Conservation (phyloP, 1,139 yeast genomes). For the Neolecta irregularis region DNA sequence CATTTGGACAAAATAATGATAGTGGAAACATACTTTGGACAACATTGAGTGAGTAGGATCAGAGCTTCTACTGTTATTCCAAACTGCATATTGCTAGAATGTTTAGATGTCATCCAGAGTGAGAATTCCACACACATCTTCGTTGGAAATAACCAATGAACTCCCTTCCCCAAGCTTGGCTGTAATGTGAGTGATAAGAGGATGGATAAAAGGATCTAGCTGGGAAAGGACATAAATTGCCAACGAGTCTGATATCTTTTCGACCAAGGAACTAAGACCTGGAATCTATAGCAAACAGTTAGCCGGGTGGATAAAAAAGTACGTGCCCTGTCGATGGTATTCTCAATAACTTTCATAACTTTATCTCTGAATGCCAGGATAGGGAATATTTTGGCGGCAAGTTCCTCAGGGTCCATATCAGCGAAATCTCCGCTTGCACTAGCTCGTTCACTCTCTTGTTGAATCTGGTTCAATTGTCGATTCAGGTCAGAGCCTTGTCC, state of each 20-base stretch:
- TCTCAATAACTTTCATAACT: conserved; percentile 16
- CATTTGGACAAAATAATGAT: too few relatives aligned
- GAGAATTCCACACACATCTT: too few relatives aligned
- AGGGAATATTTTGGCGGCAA: conserved; percentile 17
- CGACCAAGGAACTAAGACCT: conserved; percentile 16
- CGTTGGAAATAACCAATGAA: conserved; percentile 17
- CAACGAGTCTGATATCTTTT: conserved; percentile 18
- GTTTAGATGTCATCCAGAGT: too few relatives aligned
- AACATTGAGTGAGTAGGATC: conserved; percentile 20
- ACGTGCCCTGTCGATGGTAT: not conserved
- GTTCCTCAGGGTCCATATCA: conserved; percentile 14
- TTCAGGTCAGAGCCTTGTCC: conserved; percentile 1
- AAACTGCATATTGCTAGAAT: conserved; percentile 20
- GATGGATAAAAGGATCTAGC: conserved; percentile 19
- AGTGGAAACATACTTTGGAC: too few relatives aligned
- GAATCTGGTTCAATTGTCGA: conserved; percentile 10
- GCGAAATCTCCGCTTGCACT: conserved; percentile 7
- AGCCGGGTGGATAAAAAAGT: too few relatives aligned
- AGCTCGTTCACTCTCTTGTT: conserved; percentile 11
- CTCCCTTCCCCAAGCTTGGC: conserved; percentile 17
- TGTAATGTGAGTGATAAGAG: conserved; percentile 16
- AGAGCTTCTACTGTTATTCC: conserved; percentile 17
- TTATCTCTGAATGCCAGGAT: conserved; percentile 18
- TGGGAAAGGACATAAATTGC: conserved; percentile 18
- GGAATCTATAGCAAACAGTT: too few relatives aligned